A percentile compares a stretch with the other conserved stretches of the same genome.
phyloP scores from a whole-genome alignment of 805 yeast species.

The Maudiozyma pseudohumilis region DNA sequence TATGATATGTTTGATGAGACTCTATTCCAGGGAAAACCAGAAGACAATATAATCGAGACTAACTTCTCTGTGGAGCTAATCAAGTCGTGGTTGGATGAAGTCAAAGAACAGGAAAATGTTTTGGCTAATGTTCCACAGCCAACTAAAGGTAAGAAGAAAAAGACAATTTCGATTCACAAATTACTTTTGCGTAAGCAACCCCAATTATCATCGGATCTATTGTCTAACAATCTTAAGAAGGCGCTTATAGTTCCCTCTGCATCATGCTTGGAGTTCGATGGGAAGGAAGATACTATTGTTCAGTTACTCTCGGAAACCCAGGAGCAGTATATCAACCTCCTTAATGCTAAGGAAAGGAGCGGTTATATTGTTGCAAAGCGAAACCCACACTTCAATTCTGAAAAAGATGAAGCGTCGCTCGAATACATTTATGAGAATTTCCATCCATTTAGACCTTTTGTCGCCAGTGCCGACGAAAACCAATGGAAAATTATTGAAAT shows the following conservation, averaged over 20 bases:
- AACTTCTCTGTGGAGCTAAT: slow-evolving; percentile 14
- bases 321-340: slow-evolving; percentile 31
- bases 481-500: slow-evolving; percentile 34
- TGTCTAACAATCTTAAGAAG: slow-evolving; percentile 46
- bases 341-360: slow-evolving; percentile 29
- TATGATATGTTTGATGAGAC: slow-evolving; percentile 53
- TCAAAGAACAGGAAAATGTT: slow-evolving; percentile 6
- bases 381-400: slow-evolving; percentile 41
- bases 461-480: slow-evolving; percentile 27
- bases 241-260: slow-evolving; percentile 40
- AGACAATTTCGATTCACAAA: slow-evolving; percentile 53
- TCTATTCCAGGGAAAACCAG: slow-evolving; percentile 29
- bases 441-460: slow-evolving; percentile 54
- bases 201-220: slow-evolving; percentile 68
- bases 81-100: slow-evolving; percentile 24
- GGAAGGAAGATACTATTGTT: slow-evolving; percentile 28
- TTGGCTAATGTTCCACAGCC: slow-evolving; percentile 5
- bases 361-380: slow-evolving; percentile 60
- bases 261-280: slow-evolving; percentile 24
- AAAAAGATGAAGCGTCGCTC: slow-evolving; percentile 33
- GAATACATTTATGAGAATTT: slow-evolving; percentile 53
- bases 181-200: slow-evolving; percentile 58
- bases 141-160: slow-evolving; percentile 26
- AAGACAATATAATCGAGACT: slow-evolving; percentile 6
- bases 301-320: slow-evolving; percentile 41